Percentiles rank a stretch among this genome's conserved stretches.
phyloP scores from a whole-genome alignment of 192 early-diverging fungal genomes.

The Geosiphon pyriformis region DNA sequence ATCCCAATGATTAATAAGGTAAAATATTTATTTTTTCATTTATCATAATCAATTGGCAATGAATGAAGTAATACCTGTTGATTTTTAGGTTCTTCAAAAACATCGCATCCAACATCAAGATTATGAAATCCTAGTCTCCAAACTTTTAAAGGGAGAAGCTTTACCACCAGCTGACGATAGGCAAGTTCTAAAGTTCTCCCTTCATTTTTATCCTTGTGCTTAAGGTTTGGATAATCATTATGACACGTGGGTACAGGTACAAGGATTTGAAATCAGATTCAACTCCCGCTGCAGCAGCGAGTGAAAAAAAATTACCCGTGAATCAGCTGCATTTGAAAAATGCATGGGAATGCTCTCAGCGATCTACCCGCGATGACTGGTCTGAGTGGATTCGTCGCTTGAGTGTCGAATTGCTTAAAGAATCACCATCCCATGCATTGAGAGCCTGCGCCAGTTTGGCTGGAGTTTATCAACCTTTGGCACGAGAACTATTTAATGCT shows the following conservation, averaged over 20 bases:
- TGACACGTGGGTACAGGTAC: slow-evolving; percentile 14
- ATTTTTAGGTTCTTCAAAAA: slow-evolving; percentile 42
- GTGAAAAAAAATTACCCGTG: slow-evolving; percentile 71
- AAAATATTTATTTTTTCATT: not conserved
- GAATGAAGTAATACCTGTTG: not conserved
- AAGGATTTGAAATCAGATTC: slow-evolving; percentile 41
- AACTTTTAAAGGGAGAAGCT: slow-evolving; percentile 70
- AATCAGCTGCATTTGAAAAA: slow-evolving; percentile 81
- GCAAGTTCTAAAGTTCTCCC: too few relatives aligned
- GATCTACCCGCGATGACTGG: slow-evolving; percentile 93
- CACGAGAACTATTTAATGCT: slow-evolving; percentile 91
- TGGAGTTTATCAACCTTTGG: slow-evolving; percentile 68
- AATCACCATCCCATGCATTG: slow-evolving; percentile 94
- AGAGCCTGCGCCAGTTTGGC: slow-evolving; percentile 86
- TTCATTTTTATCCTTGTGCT: too few relatives aligned
- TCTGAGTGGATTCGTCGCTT: slow-evolving; percentile 89
- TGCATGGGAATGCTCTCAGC: slow-evolving; percentile 82
- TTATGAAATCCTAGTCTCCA: slow-evolving; percentile 73
- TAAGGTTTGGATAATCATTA: slow-evolving; percentile 51
- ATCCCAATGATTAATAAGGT: slow-evolving; percentile 83
- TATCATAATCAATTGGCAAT: not conserved
- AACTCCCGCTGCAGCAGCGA: slow-evolving; percentile 50
- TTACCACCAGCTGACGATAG: slow-evolving; percentile 67
- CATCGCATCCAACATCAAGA: slow-evolving; percentile 60
- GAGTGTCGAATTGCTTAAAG: slow-evolving; percentile 85